Conservation (phyloP, 1,284 basidiomycete genomes). For the Fomitopsis betulina region DNA sequence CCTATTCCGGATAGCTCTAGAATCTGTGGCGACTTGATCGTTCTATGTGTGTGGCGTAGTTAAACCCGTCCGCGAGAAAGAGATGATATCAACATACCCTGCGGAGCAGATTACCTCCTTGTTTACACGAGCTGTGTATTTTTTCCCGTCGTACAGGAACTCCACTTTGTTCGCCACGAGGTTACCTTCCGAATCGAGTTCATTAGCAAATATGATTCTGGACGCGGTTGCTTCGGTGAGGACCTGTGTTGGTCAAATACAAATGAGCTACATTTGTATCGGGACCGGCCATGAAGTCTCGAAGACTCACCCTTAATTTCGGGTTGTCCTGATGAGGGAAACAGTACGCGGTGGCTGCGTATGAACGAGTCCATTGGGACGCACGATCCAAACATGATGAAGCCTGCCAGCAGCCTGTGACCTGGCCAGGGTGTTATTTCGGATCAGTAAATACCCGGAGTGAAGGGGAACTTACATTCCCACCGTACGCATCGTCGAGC, state of each 20-base stretch:
- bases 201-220: slow-evolving; percentile 40
- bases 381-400: slow-evolving; percentile 19
- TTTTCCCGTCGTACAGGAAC: slow-evolving; percentile 62
- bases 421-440: too few species aligned
- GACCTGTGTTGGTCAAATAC: slow-evolving; percentile 11
- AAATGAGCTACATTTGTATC: not conserved
- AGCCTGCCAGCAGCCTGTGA: too few species aligned
- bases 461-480: too few species aligned
- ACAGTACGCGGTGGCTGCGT: slow-evolving; percentile 21
- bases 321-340: not conserved
- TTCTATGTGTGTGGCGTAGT: slow-evolving; percentile 11
- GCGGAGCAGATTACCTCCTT: slow-evolving; percentile 38
- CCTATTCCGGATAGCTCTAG: slow-evolving; percentile 50
- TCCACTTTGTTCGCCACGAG: slow-evolving; percentile 96
- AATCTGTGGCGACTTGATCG: slow-evolving; percentile 41
- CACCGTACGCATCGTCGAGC: too few species aligned
- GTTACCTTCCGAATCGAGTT: slow-evolving; percentile 73
- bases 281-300: too few species aligned
- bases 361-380: slow-evolving; percentile 22
- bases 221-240: slow-evolving; percentile 14
- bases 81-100: slow-evolving; percentile 26
- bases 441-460: too few species aligned
- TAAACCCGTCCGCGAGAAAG: not conserved
- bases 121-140: slow-evolving; percentile 17
- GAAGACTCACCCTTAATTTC: too few species aligned